Base-by-base conservation (phyloP, 177 flowering plant species). In the Vitis hybrid region DNA sequence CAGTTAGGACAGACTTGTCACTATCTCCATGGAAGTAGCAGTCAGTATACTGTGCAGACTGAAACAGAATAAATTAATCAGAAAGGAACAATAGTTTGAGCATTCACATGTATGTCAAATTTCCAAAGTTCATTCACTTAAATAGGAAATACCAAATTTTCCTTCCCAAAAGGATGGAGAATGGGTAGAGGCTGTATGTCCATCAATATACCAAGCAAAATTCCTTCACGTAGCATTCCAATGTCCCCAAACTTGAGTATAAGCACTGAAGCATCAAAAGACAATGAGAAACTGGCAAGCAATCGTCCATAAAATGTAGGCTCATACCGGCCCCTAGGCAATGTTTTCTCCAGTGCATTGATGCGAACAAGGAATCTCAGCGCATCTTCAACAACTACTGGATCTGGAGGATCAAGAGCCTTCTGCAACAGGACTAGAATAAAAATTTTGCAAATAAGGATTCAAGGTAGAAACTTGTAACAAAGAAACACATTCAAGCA, bases 181-280 rank as follows among this genome's bases (percentile, higher is more conserved):
- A 95, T 89, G 6, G 99, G 97, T 14, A 84, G 85, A 73, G 99
- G 99, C 64, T 86, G 93, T 45, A 78, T 80, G 75, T 95, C 99
- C 90, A 90, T 88, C 80, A 93, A 71, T 70, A 88, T 75, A 56
- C 98, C 99, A 78, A 95, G 79, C 59, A 95, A 76, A 81, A 95
- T 93, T 72, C 99, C 98, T 81, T 95, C 99, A 23, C 88, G 88
- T 32, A 93, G 83, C 83, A 86, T 73, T 65, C 99, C 98, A 71
- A 77, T 65, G 15, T 78, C 82, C 64, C 92, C 98, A 86, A 93
- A 90, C 83, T 91, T 95, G 71, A 93, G 78, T 60, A 88, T 80
- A 17, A 89, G 83, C 63, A 91, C 78, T 49, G 98, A 89, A 62
- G 98, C 94, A 83, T 95, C 98, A 84, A 95, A 90, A 58, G 97